Percentiles rank a stretch among this genome's conserved stretches.
Evolutionary conservation across 495 filamentous ascomycete genomes (phyloP).

Genomic region (Bacidia rubella): DNA sequence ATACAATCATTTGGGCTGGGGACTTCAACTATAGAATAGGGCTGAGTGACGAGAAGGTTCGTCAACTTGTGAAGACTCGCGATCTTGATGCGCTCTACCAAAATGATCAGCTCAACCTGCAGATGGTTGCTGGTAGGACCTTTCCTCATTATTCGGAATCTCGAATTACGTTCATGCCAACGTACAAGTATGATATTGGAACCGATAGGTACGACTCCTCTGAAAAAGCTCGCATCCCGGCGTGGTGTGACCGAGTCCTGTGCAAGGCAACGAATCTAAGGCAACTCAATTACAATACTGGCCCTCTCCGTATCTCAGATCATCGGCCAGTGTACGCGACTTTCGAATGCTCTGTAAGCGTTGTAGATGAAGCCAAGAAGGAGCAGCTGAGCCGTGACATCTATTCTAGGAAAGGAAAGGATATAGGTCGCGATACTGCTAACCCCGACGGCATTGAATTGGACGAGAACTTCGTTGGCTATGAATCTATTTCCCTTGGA

Average conservation of each 20-base stretch:
- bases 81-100: conserved; percentile 73
- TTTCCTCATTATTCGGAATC: conserved; percentile 89
- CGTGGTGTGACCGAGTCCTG: conserved; percentile 91
- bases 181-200: conserved; percentile 88
- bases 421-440: conserved; percentile 36
- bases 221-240: conserved; percentile 91
- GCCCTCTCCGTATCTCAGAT: conserved; percentile 75
- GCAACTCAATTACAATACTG: conserved; percentile 67
- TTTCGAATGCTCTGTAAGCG: conserved; percentile 69
- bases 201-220: conserved; percentile 84
- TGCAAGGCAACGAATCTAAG: conserved; percentile 71
- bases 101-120: conserved; percentile 92
- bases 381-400: conserved; percentile 55
- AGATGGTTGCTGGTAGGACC: conserved; percentile 83
- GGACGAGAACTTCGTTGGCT: conserved; percentile 61
- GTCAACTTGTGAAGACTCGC: conserved; percentile 51
- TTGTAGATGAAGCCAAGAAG: conserved; percentile 60
- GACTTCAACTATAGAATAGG: conserved; percentile 99
- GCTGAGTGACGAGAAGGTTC: conserved; percentile 63
- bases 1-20: conserved; percentile 91
- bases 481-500: conserved; percentile 62
- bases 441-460: conserved; percentile 42
- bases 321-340: conserved; percentile 84
- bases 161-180: conserved; percentile 71
- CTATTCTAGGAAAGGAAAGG: conserved; percentile 52